Base-by-base conservation (phyloP, 2,329 filamentous ascomycete species). In the Cordyceps fumosorosea region DNA sequence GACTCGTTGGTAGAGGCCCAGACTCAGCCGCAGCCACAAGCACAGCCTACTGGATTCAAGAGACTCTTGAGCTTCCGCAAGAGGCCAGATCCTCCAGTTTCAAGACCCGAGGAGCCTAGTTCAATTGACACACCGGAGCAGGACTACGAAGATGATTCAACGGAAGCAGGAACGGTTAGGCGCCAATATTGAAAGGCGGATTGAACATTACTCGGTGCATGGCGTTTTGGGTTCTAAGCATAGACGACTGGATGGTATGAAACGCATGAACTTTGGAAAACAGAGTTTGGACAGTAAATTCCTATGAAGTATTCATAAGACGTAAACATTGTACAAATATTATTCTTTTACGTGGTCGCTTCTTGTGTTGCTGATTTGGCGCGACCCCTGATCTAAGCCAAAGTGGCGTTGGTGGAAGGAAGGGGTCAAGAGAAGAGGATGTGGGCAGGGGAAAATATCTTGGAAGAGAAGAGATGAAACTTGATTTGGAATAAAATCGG, bases 1-100 rank as follows among this genome's bases (percentile, higher is more conserved):
- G 74, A 77, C n/a, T 64, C 65, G 24, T 44, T 68, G 53, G 65
- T 63, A 12, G 64, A 62, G 26, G 67, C 69, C 37, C 59, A 42
- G n/a, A 66, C 68, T 42, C 52, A 62, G n/a, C 18, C 29, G 5
- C 40, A 47, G 22, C 14, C 42, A 14, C 58, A 48, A 14, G 51
- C 58, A 22, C 70, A 73, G 29, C 70, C 73, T 11, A 73, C 69
- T 29, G 75, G 75, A 0, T 74, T 82, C 60, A 80, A 78, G 72
- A 74, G 77, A 63, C 67, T 81, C 44, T 66, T 82, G 24, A 81
- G 79, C 66, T 70, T 81, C 64, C 73, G 73, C 64, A 77, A 73
- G 67, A 77, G 76, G 66, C 62, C 64, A 48, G 51, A 63, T 20
- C 51, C 37, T 14, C 51, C 56, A 3, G 37, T 22, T 14, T 6